phyloP scores from a whole-genome alignment of 2,329 filamentous ascomycete species.

The Nemania diffusa region DNA sequence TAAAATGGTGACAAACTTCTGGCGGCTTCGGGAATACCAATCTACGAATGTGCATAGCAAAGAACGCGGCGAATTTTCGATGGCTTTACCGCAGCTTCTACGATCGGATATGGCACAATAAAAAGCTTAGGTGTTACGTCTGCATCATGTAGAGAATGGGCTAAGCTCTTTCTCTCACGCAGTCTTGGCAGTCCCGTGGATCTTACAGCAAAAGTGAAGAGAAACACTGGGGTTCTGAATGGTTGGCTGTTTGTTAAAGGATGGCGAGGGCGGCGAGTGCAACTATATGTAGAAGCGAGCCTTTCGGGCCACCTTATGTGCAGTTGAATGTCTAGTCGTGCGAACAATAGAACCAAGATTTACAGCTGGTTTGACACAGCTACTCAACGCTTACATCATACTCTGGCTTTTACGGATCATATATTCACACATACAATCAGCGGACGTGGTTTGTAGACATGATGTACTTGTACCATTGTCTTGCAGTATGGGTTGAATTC shows the following conservation, averaged over 20 bases:
- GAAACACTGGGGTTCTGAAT: neutral
- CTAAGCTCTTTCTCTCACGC: constrained; percentile 12
- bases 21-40: constrained; percentile 40
- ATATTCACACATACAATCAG: neutral
- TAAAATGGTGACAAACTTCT: constrained; percentile 37
- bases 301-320: neutral
- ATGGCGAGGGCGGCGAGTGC: neutral
- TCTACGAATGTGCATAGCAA: constrained; percentile 33
- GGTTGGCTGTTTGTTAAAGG: neutral
- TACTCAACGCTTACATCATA: neutral
- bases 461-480: neutral
- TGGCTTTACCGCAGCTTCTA: constrained; percentile 11
- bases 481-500: neutral
- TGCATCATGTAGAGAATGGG: constrained; percentile 29
- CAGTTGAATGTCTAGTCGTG: neutral
- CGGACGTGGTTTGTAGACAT: neutral
- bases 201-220: neutral
- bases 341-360: neutral
- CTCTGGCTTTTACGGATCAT: neutral
- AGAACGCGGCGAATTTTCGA: constrained; percentile 1
- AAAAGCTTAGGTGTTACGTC: neutral
- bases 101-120: constrained; percentile 8
- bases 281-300: no score
- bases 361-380: neutral
- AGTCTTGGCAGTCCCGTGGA: neutral